Base-by-base conservation (phyloP, 2,329 filamentous ascomycete species). In the Myotisia sp. region DNA sequence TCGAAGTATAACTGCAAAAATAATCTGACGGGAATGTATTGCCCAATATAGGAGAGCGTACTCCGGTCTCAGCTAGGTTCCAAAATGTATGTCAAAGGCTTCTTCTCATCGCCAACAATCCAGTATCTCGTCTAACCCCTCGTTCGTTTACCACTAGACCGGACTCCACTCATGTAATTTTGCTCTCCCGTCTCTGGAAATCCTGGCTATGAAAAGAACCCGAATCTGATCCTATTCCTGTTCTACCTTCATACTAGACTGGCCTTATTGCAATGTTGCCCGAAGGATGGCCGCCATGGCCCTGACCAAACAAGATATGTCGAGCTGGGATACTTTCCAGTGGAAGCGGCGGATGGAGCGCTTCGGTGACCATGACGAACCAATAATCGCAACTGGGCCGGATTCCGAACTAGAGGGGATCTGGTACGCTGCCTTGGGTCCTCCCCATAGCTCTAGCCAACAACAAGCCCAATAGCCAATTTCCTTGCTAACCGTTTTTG, bases 231-330 rank as follows among this genome's bases (percentile, higher is more conserved):
- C 20, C 16, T 17, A 26, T 26, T 23, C 17, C 9, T 12, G 17
- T 32, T 24, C 10, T 22, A 22, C 19, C 13, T 32, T 22, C 13
- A 32, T 14, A 26, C 18, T 17, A 67, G 68, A 75, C 58, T 98
- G 90, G 90, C 84, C 90, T 2, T 95, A 94, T 60, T 98, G 90
- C 61, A 71, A 72, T 44, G 73, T 77, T 36, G 81, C 80, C 14
- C 71, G 74, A 39, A 76, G 78, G 44, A 69, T 95, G 52, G 72
- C 67, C 17, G 70, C 71, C 39, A 67, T 72, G 39, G 67, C 76
- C 16, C 62, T 73, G 42, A 62, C 61, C 24, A 68, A 60, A 29
- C 65, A 66, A 37, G 67, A 67, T 48, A 56, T 59, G 39, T 63
- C 56, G 22, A 52, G 59, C 34, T 78, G 71, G 71, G 67, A 74